These are phyloP conservation scores for Hemileia vastatrix DNA, from an alignment of 1,284 basidiomycete genomes.

Conservation along the genomic window DNA sequence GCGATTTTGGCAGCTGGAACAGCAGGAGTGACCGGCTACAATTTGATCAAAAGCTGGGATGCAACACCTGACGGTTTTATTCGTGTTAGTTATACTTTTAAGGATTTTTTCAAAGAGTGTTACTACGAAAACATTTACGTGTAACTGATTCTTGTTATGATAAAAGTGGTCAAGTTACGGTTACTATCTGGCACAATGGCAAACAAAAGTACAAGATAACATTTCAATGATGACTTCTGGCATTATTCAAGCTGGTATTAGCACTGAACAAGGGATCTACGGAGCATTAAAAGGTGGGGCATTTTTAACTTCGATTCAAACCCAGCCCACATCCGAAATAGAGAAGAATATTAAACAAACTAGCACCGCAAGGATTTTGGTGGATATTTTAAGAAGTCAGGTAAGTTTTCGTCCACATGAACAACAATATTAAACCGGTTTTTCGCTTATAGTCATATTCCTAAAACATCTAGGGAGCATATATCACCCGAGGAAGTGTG, in stretches of 20 bases:
- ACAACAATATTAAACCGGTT: neutral
- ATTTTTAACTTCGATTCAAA: constrained; percentile 12
- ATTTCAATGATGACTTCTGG: constrained; percentile 11
- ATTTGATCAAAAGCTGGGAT: constrained; percentile 18
- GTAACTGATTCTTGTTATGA: neutral
- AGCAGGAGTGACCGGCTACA: constrained; percentile 11
- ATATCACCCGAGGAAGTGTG: constrained; percentile 17
- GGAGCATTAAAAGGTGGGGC: constrained; percentile 14
- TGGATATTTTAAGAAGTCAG: constrained; percentile 18
- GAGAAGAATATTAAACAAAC: constrained; percentile 18
- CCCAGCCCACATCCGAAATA: constrained; percentile 5
- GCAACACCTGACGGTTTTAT: constrained; percentile 19
- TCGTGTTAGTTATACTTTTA: constrained; percentile 1
- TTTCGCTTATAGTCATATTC: neutral
- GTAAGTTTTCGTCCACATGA: neutral
- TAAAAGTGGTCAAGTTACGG: constrained; percentile 19
- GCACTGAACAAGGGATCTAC: constrained; percentile 7
- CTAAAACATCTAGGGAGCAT: constrained; percentile 1
- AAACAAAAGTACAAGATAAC: constrained; percentile 23
- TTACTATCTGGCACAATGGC: constrained; percentile 22
- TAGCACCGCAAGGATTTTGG: constrained; percentile 15
- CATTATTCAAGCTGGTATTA: constrained; percentile 20
- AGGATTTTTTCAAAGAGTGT: neutral
- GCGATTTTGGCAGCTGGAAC: constrained; percentile 9
- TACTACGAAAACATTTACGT: neutral